phyloP scores from a whole-genome alignment of 75 land plant species.

The Pseudotsuga menziesii region DNA sequence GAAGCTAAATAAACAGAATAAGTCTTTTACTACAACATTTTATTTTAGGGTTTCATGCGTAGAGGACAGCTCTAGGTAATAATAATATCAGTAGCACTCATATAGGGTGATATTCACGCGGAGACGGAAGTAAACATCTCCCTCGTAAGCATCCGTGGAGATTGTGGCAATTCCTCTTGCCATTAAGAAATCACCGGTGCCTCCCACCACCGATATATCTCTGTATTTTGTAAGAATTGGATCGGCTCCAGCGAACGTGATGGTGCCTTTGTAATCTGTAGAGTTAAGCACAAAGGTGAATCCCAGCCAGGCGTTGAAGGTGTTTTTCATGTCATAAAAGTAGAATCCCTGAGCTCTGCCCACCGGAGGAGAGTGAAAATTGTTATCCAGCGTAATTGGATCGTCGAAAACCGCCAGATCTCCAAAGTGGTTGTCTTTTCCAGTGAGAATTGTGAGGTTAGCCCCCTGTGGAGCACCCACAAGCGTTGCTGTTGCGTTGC shows the following conservation, averaged over 20 bases:
- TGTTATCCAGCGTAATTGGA: constrained; percentile 46
- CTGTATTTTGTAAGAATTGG: constrained; percentile 38
- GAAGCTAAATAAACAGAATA: no score
- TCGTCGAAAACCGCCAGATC: constrained; percentile 51
- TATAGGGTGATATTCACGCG: constrained; percentile 36
- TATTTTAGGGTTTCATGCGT: no score
- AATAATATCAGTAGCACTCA: constrained; percentile 27
- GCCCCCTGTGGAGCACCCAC: constrained; percentile 30
- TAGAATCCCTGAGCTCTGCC: constrained; percentile 59
- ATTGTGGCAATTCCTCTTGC: constrained; percentile 48
- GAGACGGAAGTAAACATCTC: constrained; percentile 44
- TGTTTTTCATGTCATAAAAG: constrained; percentile 30
- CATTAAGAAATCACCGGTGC: constrained; percentile 62
- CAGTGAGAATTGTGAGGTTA: constrained; percentile 29
- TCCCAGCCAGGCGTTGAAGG: constrained; percentile 40
- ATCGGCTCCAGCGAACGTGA: constrained; percentile 49
- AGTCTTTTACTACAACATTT: no score
- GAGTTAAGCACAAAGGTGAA: constrained; percentile 49
- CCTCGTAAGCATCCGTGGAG: constrained; percentile 42
- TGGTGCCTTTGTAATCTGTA: constrained; percentile 33
- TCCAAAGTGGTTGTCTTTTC: constrained; percentile 36
- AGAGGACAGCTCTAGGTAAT: no score
- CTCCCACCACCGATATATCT: constrained; percentile 49
- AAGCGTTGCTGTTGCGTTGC: constrained; percentile 45
- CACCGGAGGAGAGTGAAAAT: constrained; percentile 34